Percentiles rank a stretch among this genome's conserved stretches.
Evolutionary conservation across 1,139 yeast genomes (phyloP).

Genomic region (Kodamaea suecica): DNA sequence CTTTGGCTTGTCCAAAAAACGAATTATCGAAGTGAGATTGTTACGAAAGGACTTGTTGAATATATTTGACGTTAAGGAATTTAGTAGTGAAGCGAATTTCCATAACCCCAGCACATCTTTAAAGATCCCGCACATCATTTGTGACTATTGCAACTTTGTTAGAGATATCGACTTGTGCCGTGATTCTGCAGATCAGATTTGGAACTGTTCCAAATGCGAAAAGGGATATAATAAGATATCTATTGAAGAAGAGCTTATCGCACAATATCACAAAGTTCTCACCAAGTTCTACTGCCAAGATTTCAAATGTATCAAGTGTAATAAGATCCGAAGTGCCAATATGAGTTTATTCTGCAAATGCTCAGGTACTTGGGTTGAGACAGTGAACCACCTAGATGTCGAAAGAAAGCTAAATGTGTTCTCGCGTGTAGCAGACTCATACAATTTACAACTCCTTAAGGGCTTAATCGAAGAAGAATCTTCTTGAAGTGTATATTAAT

Average conservation of each 20-base stretch:
- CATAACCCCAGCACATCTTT: slow-evolving; percentile 72
- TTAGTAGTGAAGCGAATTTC: slow-evolving; percentile 75
- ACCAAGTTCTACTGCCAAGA: slow-evolving; percentile 77
- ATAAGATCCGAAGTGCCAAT: slow-evolving; percentile 61
- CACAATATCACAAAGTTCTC: slow-evolving; percentile 53
- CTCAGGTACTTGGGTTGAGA: slow-evolving; percentile 80
- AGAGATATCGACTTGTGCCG: slow-evolving; percentile 82
- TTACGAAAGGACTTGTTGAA: slow-evolving; percentile 71
- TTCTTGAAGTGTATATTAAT: neutral
- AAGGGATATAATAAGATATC: slow-evolving; percentile 62
- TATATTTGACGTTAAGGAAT: slow-evolving; percentile 78
- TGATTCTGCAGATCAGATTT: slow-evolving; percentile 49
- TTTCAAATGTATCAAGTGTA: slow-evolving; percentile 74
- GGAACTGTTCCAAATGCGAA: slow-evolving; percentile 71
- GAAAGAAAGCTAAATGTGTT: slow-evolving; percentile 47
- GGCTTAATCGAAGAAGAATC: slow-evolving; percentile 40
- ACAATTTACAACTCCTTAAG: slow-evolving; percentile 57
- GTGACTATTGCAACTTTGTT: slow-evolving; percentile 74
- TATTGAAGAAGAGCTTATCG: slow-evolving; percentile 75
- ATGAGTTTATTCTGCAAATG: slow-evolving; percentile 79
- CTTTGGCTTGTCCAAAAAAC: slow-evolving; percentile 59
- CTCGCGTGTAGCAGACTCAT: slow-evolving; percentile 57
- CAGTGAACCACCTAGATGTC: slow-evolving; percentile 47
- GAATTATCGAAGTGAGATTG: slow-evolving; percentile 70
- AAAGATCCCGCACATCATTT: slow-evolving; percentile 62